Evolutionary conservation across 805 yeast species (phyloP).

Genomic region (Tetrapisispora fleetii): DNA sequence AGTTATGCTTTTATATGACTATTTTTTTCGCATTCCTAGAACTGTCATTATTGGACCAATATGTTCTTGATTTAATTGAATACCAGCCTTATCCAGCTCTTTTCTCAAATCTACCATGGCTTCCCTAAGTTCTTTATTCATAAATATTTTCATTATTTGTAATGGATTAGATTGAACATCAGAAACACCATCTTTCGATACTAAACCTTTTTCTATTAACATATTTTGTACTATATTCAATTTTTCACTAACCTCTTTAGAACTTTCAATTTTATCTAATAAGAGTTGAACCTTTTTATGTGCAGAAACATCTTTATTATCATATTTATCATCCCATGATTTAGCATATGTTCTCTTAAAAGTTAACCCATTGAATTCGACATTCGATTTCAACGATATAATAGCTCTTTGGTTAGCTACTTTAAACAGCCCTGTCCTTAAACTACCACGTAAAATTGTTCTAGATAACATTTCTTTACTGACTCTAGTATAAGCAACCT

Average conservation of each 20-base stretch:
- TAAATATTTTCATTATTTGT: constrained; percentile 20
- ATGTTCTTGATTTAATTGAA: constrained; percentile 21
- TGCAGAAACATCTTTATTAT: constrained; percentile 18
- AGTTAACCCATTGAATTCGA: no score
- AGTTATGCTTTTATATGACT: neutral
- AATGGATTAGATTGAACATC: constrained; percentile 5
- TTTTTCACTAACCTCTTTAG: constrained; percentile 15
- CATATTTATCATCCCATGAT: constrained; percentile 20
- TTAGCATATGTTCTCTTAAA: constrained; percentile 16
- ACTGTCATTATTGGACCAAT: constrained; percentile 22
- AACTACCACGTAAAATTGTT: neutral
- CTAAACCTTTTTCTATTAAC: constrained; percentile 16
- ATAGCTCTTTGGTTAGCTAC: neutral
- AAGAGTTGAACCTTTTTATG: constrained; percentile 20
- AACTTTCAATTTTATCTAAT: constrained; percentile 17
- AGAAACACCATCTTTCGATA: constrained; percentile 7
- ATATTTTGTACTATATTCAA: constrained; percentile 14
- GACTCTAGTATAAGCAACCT: no score
- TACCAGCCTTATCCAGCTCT: constrained; percentile 21
- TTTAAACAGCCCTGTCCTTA: neutral
- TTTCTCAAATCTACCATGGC: constrained; percentile 19
- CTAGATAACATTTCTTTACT: neutral
- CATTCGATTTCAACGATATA: neutral
- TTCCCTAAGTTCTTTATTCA: constrained; percentile 19
- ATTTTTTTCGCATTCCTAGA: constrained; percentile 16